Evolutionary conservation across 2,329 filamentous ascomycete genomes (phyloP).

Genomic region (Aureobasidium musti): DNA sequence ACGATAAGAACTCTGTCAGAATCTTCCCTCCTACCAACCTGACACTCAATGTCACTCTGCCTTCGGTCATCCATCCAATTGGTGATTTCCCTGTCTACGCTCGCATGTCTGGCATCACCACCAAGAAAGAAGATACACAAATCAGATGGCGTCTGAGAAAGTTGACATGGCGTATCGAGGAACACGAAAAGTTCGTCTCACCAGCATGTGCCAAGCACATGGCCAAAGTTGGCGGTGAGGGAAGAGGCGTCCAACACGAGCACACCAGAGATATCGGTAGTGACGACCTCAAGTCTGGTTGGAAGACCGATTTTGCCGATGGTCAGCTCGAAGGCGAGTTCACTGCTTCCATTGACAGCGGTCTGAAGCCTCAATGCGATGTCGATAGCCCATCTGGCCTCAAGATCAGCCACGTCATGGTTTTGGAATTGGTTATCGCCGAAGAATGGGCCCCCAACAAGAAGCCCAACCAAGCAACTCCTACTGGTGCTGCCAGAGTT

Average conservation of each 20-base stretch:
- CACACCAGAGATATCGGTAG: slow-evolving; percentile 76
- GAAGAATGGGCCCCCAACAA: slow-evolving; percentile 78
- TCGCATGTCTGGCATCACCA: slow-evolving; percentile 82
- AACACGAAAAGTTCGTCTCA: slow-evolving; percentile 76
- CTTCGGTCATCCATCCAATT: slow-evolving; percentile 81
- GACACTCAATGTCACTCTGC: slow-evolving; percentile 78
- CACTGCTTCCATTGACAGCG: slow-evolving; percentile 61
- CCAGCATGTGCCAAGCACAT: slow-evolving; percentile 78
- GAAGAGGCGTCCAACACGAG: slow-evolving; percentile 71
- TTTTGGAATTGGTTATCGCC: slow-evolving; percentile 90
- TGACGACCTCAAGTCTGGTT: slow-evolving; percentile 80
- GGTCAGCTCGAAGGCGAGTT: slow-evolving; percentile 80
- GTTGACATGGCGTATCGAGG: slow-evolving; percentile 89
- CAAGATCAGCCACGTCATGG: slow-evolving; percentile 78
- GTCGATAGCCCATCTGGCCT: slow-evolving; percentile 72
- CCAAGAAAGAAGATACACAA: slow-evolving; percentile 64
- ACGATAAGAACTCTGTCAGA: slow-evolving; percentile 84
- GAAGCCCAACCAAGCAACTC: slow-evolving; percentile 72
- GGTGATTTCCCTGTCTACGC: slow-evolving; percentile 78
- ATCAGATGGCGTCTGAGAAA: slow-evolving; percentile 90
- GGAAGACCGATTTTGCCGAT: slow-evolving; percentile 77
- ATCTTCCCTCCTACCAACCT: slow-evolving; percentile 97
- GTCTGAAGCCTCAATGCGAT: slow-evolving; percentile 72
- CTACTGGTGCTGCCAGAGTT: slow-evolving; percentile 87
- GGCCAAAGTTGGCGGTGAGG: slow-evolving; percentile 62